Evolutionary conservation across 805 yeast genomes (phyloP), one percentile per base, ranked within the genome.

Genomic region (Zygoascus bituminiphila): DNA sequence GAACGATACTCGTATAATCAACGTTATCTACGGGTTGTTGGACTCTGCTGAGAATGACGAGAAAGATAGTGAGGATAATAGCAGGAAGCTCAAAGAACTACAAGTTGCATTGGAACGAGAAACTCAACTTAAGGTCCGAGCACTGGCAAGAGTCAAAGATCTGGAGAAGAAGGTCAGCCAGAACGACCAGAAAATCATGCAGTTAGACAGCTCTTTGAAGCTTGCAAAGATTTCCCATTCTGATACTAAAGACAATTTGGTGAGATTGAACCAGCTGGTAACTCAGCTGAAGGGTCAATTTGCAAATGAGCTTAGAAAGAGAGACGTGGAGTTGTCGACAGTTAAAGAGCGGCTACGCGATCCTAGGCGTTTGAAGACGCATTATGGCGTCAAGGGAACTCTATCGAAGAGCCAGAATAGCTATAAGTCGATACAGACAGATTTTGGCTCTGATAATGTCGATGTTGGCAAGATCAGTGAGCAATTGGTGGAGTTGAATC

Each of bases 11-110:
- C 50, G 55, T 6, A 46, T 55, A 19, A 57, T 58, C 45, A 58
- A 58, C 45, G 52, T 52, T 8, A 53, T 58, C 1, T 56, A 57
- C 40, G 54, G 58, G 17, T 53, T 58, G 10, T 48, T 58, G n/a
- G 49, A 54, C 46, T 47, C 56, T 6, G 41, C 55, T 8, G 55
- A 54, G 23, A 36, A 42, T 21, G 56, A 55, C 35, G 19, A 48
- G 9, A 45, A 50, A 33, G 47, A 43, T 9, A 41, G 46, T 17
- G 57, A 53, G 26, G 19, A 33, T n/a, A 31, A 37, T 6, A 36
- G 42, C 17, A 25, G 42, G 7, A 29, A 44, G 8, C 33, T 48
- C 9, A 45, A 48, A 22, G 59, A 54, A 4, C 24, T 51, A 42
- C 35, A 42, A 20, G 39, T 40, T 22, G 52, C 52, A 22, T 39